Base-by-base conservation (phyloP, 1,139 yeast genomes). In the Lodderomyces pseudojiufengensis region DNA sequence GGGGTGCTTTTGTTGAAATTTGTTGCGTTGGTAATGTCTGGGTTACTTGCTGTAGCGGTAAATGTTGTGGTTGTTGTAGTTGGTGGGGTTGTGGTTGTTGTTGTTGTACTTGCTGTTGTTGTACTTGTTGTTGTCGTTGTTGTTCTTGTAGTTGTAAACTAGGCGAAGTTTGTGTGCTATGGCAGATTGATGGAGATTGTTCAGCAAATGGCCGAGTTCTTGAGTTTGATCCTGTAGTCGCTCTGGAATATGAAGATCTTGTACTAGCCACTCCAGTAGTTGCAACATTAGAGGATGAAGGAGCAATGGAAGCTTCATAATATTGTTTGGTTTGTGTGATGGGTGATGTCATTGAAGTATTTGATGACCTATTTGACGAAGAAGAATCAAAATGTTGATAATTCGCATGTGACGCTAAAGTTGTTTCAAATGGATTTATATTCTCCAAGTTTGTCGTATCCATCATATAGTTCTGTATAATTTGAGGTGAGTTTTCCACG, bases 381-480 rank as follows among this genome's bases (percentile, higher is more conserved):
- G 36, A 25, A 7, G 32, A 29, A 21, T 29, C 29, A 5, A 27
- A 27, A 13, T 6, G 6, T 6, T 25, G 10, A n/a, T 21, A 5
- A 6, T 16, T 22, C 14, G 23, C 24, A 12, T 28, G 16, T 5
- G 31, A 14, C 4, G 5, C 4, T 20, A 25, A 20, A 8, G 30
- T 32, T 18, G n/a, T 18, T 13, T 31, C 35, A 27, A 31, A 35
- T 14, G 35, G 35, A 21, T 35, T 31, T 13, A 24, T 16, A 15
- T 30, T 24, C 26, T 30, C 26, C 16, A 21, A 9, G 6, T 21
- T 30, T 15, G 24, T 24, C 11, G 29, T 27, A 8, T 24, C 31
- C 40, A 38, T 31, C 21, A 36, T 32, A 13, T 43, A 41, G 18
- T 33, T 39, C 29, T 39, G 39, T 5, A 36, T 35, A 10, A 38